These are phyloP conservation scores for Leucogyrophana mollusca DNA, from an alignment of 768 basidiomycete genomes.

Conservation along the genomic window DNA sequence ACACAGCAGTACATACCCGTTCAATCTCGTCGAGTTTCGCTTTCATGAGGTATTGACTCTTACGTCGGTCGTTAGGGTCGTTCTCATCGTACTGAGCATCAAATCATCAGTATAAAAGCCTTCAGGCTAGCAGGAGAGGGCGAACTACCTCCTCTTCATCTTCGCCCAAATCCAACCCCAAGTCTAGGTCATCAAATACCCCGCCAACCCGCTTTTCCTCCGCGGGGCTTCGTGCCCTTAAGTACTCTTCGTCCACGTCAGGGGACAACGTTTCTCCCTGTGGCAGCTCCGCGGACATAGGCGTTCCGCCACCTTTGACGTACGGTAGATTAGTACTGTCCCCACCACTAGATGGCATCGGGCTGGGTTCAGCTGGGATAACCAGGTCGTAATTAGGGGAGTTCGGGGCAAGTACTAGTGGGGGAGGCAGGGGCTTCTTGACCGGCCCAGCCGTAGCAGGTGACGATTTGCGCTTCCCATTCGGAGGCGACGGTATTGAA, in stretches of 20 bases:
- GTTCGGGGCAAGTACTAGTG: constrained; percentile 49
- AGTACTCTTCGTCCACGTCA: constrained; percentile 28
- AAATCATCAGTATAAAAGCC: constrained; percentile 14
- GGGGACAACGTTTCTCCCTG: constrained; percentile 18
- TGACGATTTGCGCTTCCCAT: constrained; percentile 35
- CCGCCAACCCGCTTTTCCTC: constrained; percentile 47
- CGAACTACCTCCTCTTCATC: constrained; percentile 41
- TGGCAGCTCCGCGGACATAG: constrained; percentile 13
- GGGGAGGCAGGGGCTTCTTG: constrained; percentile 54
- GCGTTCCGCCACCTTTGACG: constrained; percentile 29
- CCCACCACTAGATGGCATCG: constrained; percentile 28
- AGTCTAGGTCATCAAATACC: constrained; percentile 45
- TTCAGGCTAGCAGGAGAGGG: constrained; percentile 1
- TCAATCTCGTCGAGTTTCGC: constrained; percentile 81
- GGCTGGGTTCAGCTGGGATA: constrained; percentile 36
- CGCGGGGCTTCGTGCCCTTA: constrained; percentile 28
- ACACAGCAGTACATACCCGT: constrained; percentile 40
- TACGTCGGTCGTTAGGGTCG: constrained; percentile 72
- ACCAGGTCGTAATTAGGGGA: constrained; percentile 27
- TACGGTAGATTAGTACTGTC: constrained; percentile 45
- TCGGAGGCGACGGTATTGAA: constrained; percentile 41
- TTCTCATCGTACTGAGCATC: constrained; percentile 57
- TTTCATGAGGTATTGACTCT: constrained; percentile 73
- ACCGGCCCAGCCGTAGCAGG: constrained; percentile 25
- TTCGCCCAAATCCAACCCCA: constrained; percentile 41